Evolutionary conservation across 2,329 filamentous ascomycete species (phyloP).

Genomic region (Bipolaris sorokiniana): DNA sequence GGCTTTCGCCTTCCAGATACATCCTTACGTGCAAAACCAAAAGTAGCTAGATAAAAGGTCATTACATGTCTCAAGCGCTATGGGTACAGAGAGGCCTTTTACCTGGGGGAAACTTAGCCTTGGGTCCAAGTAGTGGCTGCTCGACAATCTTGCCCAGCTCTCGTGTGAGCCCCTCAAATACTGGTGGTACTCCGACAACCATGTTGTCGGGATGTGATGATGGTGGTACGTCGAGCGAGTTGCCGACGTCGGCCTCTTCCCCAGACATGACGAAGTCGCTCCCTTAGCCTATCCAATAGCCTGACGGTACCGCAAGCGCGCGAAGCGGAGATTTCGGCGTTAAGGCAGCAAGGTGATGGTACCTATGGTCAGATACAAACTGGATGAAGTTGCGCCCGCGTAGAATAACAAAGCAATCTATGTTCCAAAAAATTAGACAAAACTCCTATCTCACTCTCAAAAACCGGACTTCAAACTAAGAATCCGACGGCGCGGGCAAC

Average conservation of each 20-base stretch:
- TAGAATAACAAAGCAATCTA: background rate
- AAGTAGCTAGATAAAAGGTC: slow-evolving; percentile 37
- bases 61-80: slow-evolving; percentile 13
- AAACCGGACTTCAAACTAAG: background rate
- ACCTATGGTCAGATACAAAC: background rate
- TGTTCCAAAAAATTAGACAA: background rate
- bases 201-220: slow-evolving; percentile 47
- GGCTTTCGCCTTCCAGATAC: slow-evolving; percentile 57
- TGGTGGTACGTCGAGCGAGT: slow-evolving; percentile 37
- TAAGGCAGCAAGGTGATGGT: slow-evolving; percentile 2
- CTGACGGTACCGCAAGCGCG: slow-evolving; percentile 16
- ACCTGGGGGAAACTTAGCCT: slow-evolving; percentile 40
- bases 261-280: slow-evolving; percentile 25
- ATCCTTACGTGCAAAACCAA: slow-evolving; percentile 45
- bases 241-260: slow-evolving; percentile 24
- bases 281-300: slow-evolving; percentile 14
- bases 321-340: slow-evolving; percentile 20
- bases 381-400: background rate
- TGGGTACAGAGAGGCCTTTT: background rate
- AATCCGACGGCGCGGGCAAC: background rate
- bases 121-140: slow-evolving; percentile 43
- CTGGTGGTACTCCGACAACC: slow-evolving; percentile 46
- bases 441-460: background rate
- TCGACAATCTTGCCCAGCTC: slow-evolving; percentile 45
- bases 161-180: slow-evolving; percentile 44